Evolutionary conservation across 78 protist genomes (phyloP).

Genomic region (Planoprotostelium fungivorum): DNA sequence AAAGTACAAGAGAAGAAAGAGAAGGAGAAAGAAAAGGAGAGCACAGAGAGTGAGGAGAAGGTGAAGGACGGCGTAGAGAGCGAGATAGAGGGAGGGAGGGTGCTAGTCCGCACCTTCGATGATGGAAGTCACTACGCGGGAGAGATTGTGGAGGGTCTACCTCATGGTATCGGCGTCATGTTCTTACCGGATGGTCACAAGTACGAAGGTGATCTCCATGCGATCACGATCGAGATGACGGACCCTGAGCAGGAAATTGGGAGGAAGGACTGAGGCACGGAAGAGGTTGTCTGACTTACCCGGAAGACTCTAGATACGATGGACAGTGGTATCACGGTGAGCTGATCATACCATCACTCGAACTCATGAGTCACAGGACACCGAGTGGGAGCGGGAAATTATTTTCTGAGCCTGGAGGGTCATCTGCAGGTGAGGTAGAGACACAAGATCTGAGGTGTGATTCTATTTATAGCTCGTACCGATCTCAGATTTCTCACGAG

Average conservation of each 20-base stretch:
- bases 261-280: not conserved
- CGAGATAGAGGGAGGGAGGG: not conserved
- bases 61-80: not conserved
- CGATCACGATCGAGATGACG: not conserved
- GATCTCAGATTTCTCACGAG: not conserved
- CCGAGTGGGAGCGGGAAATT: not conserved
- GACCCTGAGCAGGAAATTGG: not conserved
- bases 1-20: too few species aligned
- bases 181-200: not conserved
- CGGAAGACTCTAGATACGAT: not conserved
- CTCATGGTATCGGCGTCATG: not conserved
- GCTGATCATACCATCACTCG: not conserved
- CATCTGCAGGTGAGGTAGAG: not conserved
- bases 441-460: too few species aligned
- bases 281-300: not conserved
- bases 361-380: not conserved
- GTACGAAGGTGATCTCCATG: not conserved
- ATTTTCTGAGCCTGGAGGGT: not conserved
- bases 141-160: not conserved
- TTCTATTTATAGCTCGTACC: not conserved
- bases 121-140: not conserved
- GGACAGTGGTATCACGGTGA: not conserved
- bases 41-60: too few species aligned
- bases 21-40: too few species aligned
- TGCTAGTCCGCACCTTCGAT: not conserved